Evolutionary conservation across 306 rosid species (phyloP).

Genomic region (Lagenaria siceraria): DNA sequence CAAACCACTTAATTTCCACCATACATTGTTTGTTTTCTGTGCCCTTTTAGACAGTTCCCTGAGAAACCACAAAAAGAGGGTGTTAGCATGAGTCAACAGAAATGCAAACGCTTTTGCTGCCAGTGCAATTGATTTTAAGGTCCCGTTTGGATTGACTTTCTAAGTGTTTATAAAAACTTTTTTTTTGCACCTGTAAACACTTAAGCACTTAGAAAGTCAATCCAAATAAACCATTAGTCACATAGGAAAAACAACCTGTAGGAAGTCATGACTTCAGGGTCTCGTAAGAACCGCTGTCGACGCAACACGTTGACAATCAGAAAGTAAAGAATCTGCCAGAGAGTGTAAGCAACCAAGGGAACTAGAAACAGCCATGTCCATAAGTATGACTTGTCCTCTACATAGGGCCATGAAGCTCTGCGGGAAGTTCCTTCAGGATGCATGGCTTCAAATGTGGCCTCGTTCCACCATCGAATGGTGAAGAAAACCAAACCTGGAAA

Average conservation of each 20-base stretch:
- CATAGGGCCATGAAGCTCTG: slow-evolving; percentile 77
- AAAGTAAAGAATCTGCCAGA: slow-evolving; percentile 80
- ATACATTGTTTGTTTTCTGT: slow-evolving; percentile 71
- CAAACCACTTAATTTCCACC: slow-evolving; percentile 92
- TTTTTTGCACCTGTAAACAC: too few species aligned
- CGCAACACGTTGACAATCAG: slow-evolving; percentile 78
- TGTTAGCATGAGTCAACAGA: not conserved
- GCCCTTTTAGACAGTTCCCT: slow-evolving; percentile 94
- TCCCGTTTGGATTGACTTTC: too few species aligned
- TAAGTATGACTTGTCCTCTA: slow-evolving; percentile 54
- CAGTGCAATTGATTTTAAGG: not conserved
- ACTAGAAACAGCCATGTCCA: slow-evolving; percentile 80
- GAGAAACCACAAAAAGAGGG: slow-evolving; percentile 1
- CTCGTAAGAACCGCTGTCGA: slow-evolving; percentile 66
- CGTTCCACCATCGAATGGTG: slow-evolving; percentile 93
- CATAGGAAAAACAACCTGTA: slow-evolving; percentile 48
- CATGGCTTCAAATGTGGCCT: slow-evolving; percentile 67
- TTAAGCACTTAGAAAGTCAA: too few species aligned
- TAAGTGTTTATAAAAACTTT: too few species aligned
- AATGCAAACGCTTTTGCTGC: not conserved
- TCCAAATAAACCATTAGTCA: too few species aligned
- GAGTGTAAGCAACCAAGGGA: slow-evolving; percentile 64
- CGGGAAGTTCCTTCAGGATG: slow-evolving; percentile 51
- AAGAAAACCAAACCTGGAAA: slow-evolving; percentile 79
- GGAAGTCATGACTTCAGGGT: slow-evolving; percentile 97